A percentile compares a stretch with the other conserved stretches of the same genome.
phyloP scores from a whole-genome alignment of 169 alveolate species.

The Besnoitia besnoiti region DNA sequence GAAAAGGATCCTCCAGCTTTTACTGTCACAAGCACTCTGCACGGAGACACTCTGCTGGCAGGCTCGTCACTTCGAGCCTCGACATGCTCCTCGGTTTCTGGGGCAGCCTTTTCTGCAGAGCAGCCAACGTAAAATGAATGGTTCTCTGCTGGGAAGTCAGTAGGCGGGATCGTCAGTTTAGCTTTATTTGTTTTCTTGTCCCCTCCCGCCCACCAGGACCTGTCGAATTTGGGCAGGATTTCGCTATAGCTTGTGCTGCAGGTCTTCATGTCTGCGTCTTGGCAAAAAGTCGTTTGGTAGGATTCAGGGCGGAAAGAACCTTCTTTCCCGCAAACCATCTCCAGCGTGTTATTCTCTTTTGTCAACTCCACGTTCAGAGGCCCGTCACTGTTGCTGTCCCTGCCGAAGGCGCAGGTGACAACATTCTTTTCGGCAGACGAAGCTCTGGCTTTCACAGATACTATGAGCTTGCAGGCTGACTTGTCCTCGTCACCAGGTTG shows the following conservation, averaged over 20 bases:
- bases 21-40: no score
- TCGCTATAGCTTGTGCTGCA: background rate
- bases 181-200: background rate
- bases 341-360: background rate
- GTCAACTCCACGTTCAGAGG: background rate
- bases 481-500: background rate
- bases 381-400: background rate
- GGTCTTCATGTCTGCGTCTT: background rate
- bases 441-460: constrained; percentile 16
- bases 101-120: no score
- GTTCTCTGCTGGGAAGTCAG: background rate
- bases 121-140: background rate
- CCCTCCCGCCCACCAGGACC: background rate
- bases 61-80: no score
- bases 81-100: no score
- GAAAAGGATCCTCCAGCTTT: no score
- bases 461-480: background rate
- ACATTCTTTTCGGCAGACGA: background rate
- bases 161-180: background rate
- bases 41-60: no score
- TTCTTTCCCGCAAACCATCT: background rate
- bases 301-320: background rate
- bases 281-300: background rate
- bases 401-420: constrained; percentile 34
- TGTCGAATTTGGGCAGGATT: background rate